phyloP scores from a whole-genome alignment of 2,329 filamentous ascomycete genomes.

The Ophiosphaerella korrae region DNA sequence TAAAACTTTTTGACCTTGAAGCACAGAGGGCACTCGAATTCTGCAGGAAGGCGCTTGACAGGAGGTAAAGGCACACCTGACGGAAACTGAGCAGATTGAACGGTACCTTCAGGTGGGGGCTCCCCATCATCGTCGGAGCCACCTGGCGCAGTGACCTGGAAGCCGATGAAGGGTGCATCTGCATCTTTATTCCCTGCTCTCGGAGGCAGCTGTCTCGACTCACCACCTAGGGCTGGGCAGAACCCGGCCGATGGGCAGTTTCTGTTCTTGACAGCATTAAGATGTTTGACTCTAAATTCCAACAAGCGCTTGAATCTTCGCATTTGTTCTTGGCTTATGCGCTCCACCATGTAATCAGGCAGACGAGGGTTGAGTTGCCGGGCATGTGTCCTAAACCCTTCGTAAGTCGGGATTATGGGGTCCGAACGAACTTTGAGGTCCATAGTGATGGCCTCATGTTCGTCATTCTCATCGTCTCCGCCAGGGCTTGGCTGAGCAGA shows the following conservation, averaged over 20 bases:
- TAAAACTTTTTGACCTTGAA: slow-evolving; percentile 83
- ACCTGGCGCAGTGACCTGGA: slow-evolving; percentile 61
- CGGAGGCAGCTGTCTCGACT: slow-evolving; percentile 64
- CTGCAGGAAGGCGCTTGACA: slow-evolving; percentile 74
- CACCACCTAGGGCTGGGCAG: slow-evolving; percentile 72
- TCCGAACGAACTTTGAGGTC: slow-evolving; percentile 68
- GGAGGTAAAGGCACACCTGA: slow-evolving; percentile 81
- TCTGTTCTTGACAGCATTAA: slow-evolving; percentile 60
- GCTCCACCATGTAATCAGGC: slow-evolving; percentile 71
- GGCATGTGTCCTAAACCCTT: slow-evolving; percentile 79
- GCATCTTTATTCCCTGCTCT: slow-evolving; percentile 64
- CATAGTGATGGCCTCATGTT: slow-evolving; percentile 63
- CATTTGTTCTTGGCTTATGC: slow-evolving; percentile 81
- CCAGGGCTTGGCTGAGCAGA: slow-evolving; percentile 41
- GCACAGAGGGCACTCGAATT: slow-evolving; percentile 89
- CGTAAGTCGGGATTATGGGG: slow-evolving; percentile 71
- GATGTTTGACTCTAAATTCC: slow-evolving; percentile 72
- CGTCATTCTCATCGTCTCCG: slow-evolving; percentile 49
- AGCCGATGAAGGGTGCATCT: slow-evolving; percentile 61
- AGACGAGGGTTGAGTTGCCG: slow-evolving; percentile 75
- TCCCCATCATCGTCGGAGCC: slow-evolving; percentile 68
- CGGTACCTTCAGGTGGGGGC: slow-evolving; percentile 68
- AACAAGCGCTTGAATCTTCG: slow-evolving; percentile 79
- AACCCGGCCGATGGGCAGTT: slow-evolving; percentile 66
- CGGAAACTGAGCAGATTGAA: slow-evolving; percentile 77